A percentile compares a stretch with the other conserved stretches of the same genome.
Conservation (phyloP, 495 filamentous ascomycete genomes). For the Daldinia caldariorum region DNA sequence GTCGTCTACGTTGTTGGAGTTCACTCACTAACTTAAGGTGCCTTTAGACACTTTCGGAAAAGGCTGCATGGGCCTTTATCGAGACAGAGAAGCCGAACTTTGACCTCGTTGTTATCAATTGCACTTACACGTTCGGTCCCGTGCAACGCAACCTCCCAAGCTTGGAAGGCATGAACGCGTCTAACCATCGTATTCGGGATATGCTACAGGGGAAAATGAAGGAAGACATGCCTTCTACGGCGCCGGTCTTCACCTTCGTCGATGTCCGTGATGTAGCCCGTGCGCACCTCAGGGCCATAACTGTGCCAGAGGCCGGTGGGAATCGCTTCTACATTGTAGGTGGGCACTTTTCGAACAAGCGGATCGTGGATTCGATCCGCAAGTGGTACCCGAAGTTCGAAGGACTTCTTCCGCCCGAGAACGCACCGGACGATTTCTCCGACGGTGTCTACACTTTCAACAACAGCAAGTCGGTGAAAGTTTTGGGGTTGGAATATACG, state of each 20-base stretch:
- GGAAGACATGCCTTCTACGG: slow-evolving; percentile 45
- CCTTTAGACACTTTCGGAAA: slow-evolving; percentile 51
- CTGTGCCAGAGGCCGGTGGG: slow-evolving; percentile 51
- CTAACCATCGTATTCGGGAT: slow-evolving; percentile 58
- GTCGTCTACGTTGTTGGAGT: not conserved
- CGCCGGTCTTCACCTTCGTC: slow-evolving; percentile 59
- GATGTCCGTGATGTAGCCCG: slow-evolving; percentile 62
- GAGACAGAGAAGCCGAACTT: slow-evolving; percentile 47
- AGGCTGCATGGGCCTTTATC: slow-evolving; percentile 58
- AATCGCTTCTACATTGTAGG: slow-evolving; percentile 58
- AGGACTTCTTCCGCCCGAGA: slow-evolving; percentile 41
- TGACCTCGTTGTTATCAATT: slow-evolving; percentile 56
- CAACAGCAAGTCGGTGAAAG: slow-evolving; percentile 45
- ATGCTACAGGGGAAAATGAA: slow-evolving; percentile 50
- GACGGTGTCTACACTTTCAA: slow-evolving; percentile 52
- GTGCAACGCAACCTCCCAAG: slow-evolving; percentile 48
- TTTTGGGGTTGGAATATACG: slow-evolving; percentile 55
- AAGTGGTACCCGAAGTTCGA: slow-evolving; percentile 39
- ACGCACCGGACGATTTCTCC: slow-evolving; percentile 51
- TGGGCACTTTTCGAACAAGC: slow-evolving; percentile 55
- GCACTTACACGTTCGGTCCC: slow-evolving; percentile 58
- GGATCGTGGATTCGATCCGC: slow-evolving; percentile 50
- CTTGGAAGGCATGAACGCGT: slow-evolving; percentile 54
- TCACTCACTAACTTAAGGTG: slow-evolving; percentile 6
- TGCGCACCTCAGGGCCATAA: slow-evolving; percentile 53